Evolutionary conservation across 768 basidiomycete species (phyloP).

Genomic region (Phanerochaete carnosa): DNA sequence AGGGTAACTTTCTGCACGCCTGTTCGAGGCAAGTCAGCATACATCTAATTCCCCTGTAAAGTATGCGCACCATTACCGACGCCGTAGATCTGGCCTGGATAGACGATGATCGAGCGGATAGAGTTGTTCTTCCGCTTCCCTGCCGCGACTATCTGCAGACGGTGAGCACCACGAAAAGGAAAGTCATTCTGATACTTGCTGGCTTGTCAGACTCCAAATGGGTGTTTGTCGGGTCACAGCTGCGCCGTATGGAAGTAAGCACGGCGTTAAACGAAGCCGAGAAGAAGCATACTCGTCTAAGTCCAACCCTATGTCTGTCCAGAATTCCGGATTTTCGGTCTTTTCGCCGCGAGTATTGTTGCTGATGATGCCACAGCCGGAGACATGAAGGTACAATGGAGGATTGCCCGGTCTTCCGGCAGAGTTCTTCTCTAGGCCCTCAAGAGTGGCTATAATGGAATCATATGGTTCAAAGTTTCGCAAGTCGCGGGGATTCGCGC

Average conservation of each 20-base stretch:
- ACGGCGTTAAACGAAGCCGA: background rate
- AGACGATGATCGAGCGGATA: slow-evolving; percentile 41
- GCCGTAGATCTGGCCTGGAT: slow-evolving; percentile 42
- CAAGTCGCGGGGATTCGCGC: background rate
- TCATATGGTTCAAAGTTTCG: background rate
- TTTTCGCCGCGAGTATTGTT: slow-evolving; percentile 39
- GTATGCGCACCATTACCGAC: slow-evolving; percentile 33
- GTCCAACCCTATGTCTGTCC: slow-evolving; percentile 36
- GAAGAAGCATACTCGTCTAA: slow-evolving; percentile 24
- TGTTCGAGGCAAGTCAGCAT: background rate
- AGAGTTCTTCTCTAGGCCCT: slow-evolving; percentile 36
- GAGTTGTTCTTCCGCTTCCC: slow-evolving; percentile 37
- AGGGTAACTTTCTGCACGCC: slow-evolving; percentile 36
- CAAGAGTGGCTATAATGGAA: slow-evolving; percentile 30
- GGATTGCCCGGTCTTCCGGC: slow-evolving; percentile 33
- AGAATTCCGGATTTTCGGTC: slow-evolving; percentile 29
- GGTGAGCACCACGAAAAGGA: slow-evolving; percentile 1
- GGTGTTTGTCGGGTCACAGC: slow-evolving; percentile 27
- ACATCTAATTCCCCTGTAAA: background rate
- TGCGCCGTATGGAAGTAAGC: slow-evolving; percentile 3
- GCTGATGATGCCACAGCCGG: slow-evolving; percentile 37
- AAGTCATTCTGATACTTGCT: slow-evolving; percentile 14
- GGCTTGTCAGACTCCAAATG: slow-evolving; percentile 33
- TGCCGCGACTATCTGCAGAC: slow-evolving; percentile 34
- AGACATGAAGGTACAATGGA: slow-evolving; percentile 42